Percentiles rank a stretch among this genome's conserved stretches.
Evolutionary conservation across 768 basidiomycete genomes (phyloP).

Genomic region (Kwoniella bestiolae): DNA sequence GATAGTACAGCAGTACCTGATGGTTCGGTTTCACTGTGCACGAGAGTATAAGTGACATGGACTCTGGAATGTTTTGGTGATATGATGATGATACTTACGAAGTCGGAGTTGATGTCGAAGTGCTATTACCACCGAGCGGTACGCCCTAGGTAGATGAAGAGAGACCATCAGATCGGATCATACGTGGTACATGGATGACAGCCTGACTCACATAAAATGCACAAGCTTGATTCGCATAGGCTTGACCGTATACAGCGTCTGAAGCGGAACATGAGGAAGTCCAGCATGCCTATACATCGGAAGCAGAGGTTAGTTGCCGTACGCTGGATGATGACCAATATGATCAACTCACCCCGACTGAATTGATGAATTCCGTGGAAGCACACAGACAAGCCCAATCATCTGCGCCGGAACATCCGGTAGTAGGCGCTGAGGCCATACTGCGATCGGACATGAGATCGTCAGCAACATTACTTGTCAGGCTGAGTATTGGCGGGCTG

Average conservation of each 20-base stretch:
- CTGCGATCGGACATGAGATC: too few species aligned
- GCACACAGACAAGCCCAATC: conserved; percentile 37
- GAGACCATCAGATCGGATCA: background rate
- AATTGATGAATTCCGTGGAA: conserved; percentile 21
- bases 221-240: conserved; percentile 33
- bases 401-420: conserved; percentile 18
- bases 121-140: conserved; percentile 7
- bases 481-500: too few species aligned
- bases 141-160: conserved; percentile 5
- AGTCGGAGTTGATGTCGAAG: background rate
- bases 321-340: background rate
- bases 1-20: background rate
- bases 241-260: conserved; percentile 24
- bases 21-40: background rate
- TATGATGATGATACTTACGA: background rate
- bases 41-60: background rate
- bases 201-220: conserved; percentile 22
- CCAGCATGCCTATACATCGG: conserved; percentile 29
- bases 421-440: conserved; percentile 23
- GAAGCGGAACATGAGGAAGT: conserved; percentile 22
- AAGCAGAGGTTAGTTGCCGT: background rate
- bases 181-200: background rate
- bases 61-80: too few species aligned
- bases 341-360: conserved; percentile 32
- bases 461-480: too few species aligned